phyloP scores from a whole-genome alignment of 2,329 filamentous ascomycete species.

The Penicillium polonicum region DNA sequence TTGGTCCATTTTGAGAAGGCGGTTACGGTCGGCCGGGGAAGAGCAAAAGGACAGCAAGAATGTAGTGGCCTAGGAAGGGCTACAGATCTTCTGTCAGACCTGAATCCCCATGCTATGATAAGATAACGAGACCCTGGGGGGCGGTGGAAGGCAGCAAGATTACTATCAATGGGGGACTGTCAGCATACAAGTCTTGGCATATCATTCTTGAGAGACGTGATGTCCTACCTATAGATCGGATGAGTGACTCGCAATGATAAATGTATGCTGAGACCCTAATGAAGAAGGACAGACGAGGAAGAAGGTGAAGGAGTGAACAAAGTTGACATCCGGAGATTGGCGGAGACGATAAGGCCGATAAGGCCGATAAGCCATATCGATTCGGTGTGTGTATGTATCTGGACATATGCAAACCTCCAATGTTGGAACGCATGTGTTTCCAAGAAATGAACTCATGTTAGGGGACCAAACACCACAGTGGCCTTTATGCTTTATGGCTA shows the following conservation, averaged over 20 bases:
- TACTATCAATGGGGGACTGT: slow-evolving; percentile 10
- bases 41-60: slow-evolving; percentile 1
- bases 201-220: background rate
- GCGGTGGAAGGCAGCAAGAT: slow-evolving; percentile 35
- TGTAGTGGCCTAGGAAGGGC: slow-evolving; percentile 6
- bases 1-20: slow-evolving; percentile 31
- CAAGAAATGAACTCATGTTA: background rate
- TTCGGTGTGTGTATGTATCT: background rate
- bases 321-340: slow-evolving; percentile 1
- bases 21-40: background rate
- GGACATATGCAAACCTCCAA: background rate
- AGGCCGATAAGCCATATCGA: background rate
- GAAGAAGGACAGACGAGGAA: background rate
- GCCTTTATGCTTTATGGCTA: background rate
- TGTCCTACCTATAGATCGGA: background rate
- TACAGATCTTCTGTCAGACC: slow-evolving; percentile 16
- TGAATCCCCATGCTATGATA: slow-evolving; percentile 20
- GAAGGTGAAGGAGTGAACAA: background rate
- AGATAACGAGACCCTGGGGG: slow-evolving; percentile 10
- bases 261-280: background rate
- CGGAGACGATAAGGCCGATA: background rate
- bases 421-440: background rate
- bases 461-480: background rate
- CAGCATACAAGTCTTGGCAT: slow-evolving; percentile 7
- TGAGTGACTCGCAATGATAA: background rate